Evolutionary conservation across 805 yeast genomes (phyloP).

Genomic region (Candida corydali): DNA sequence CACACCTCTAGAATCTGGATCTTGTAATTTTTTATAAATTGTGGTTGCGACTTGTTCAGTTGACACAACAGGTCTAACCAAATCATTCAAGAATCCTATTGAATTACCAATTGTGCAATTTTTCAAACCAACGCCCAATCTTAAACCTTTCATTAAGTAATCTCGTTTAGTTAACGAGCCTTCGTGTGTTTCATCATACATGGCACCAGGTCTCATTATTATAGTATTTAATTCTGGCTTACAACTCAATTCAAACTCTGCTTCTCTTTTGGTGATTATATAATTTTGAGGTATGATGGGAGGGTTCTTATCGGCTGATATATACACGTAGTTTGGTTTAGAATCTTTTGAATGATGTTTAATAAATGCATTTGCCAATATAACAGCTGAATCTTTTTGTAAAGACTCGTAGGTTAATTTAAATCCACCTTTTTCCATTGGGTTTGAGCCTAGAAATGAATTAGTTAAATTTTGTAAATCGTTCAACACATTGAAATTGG

Average conservation of each 20-base stretch:
- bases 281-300: constrained; percentile 70
- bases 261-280: constrained; percentile 69
- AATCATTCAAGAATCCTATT: constrained; percentile 31
- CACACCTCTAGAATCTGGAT: constrained; percentile 10
- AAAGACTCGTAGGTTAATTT: constrained; percentile 54
- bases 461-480: constrained; percentile 27
- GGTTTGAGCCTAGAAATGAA: constrained; percentile 52
- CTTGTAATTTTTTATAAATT: constrained; percentile 51
- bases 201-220: constrained; percentile 75
- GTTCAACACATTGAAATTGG: constrained; percentile 33
- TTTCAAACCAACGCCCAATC: constrained; percentile 43
- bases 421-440: constrained; percentile 45
- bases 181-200: constrained; percentile 53
- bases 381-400: constrained; percentile 66
- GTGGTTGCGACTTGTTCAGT: constrained; percentile 66
- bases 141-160: constrained; percentile 39
- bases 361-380: constrained; percentile 54
- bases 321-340: constrained; percentile 50
- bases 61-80: constrained; percentile 59
- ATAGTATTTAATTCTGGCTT: constrained; percentile 53
- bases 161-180: constrained; percentile 32
- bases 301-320: constrained; percentile 74
- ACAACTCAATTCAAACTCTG: constrained; percentile 57
- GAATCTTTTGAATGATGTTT: constrained; percentile 23
- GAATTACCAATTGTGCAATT: constrained; percentile 34